These are phyloP conservation scores for Suillus subaureus DNA, from an alignment of 768 basidiomycete species.

Conservation along the genomic window DNA sequence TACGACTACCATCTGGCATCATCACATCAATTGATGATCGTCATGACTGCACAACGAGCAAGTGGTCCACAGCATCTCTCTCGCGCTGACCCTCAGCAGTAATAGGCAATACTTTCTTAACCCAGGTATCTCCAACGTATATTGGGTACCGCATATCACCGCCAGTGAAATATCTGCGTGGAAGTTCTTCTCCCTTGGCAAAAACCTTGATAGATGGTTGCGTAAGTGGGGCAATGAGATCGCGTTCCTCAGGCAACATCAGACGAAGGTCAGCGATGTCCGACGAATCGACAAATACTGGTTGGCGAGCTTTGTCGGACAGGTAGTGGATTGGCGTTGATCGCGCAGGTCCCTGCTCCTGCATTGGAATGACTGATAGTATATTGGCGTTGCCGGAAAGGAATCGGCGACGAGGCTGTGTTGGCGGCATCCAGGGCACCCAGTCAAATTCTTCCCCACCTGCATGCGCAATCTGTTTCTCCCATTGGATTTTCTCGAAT, in stretches of 20 bases:
- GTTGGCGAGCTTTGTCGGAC: conserved; percentile 19
- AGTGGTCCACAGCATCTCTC: not conserved
- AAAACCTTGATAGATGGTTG: conserved; percentile 11
- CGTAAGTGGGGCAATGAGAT: conserved; percentile 13
- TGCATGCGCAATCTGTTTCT: not conserved
- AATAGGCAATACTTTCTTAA: conserved; percentile 12
- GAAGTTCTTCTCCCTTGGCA: conserved; percentile 21
- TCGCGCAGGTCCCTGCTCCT: not conserved
- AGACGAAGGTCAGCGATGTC: conserved; percentile 8
- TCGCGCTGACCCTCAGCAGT: not conserved
- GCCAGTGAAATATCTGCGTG: conserved; percentile 14
- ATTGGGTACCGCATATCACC: conserved; percentile 1
- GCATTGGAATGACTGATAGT: conserved; percentile 12
- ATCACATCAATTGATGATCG: not conserved
- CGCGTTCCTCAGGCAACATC: conserved; percentile 13
- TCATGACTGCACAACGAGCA: not conserved
- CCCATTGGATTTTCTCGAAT: too few relatives aligned
- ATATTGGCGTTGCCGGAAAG: not conserved
- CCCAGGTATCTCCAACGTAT: conserved; percentile 29
- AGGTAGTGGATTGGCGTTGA: conserved; percentile 21
- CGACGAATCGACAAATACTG: conserved; percentile 19
- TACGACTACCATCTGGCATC: not conserved
- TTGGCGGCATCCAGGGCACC: conserved; percentile 11
- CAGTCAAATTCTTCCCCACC: conserved; percentile 13
- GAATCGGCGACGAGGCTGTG: too few relatives aligned